Conservation (phyloP, 169 alveolate species). For the Plasmodium inui region DNA sequence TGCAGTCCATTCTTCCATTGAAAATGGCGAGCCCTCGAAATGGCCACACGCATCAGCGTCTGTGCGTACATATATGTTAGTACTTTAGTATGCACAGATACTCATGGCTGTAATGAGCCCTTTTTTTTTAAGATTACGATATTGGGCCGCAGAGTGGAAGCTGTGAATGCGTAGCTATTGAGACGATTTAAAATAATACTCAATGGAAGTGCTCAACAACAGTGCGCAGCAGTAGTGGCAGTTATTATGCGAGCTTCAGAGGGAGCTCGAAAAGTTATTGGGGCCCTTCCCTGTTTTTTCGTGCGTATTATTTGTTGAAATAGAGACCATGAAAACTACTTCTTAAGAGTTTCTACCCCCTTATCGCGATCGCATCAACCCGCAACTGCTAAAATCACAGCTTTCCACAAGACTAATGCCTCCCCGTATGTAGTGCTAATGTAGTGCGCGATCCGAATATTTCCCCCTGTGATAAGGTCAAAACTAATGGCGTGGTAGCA, state of each 20-base stretch:
- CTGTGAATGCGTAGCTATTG: not conserved
- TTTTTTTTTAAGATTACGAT: not conserved
- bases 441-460: not conserved
- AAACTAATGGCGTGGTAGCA: not conserved
- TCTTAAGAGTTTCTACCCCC: too few species aligned
- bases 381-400: not conserved
- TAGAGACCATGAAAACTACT: too few species aligned
- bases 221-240: not conserved
- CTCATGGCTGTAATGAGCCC: not conserved
- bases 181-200: not conserved
- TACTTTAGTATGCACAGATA: not conserved
- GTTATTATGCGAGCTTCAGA: too few species aligned
- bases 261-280: too few species aligned
- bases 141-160: not conserved
- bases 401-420: not conserved
- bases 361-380: not conserved
- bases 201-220: not conserved
- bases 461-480: not conserved
- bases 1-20: not conserved
- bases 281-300: too few species aligned
- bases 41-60: not conserved
- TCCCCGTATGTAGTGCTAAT: not conserved
- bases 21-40: not conserved
- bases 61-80: not conserved
- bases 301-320: too few species aligned